A percentile compares a stretch with the other conserved stretches of the same genome.
These are phyloP conservation scores for Botryosphaeria dothidea DNA, from an alignment of 2,329 filamentous ascomycete genomes.

Conservation along the genomic window DNA sequence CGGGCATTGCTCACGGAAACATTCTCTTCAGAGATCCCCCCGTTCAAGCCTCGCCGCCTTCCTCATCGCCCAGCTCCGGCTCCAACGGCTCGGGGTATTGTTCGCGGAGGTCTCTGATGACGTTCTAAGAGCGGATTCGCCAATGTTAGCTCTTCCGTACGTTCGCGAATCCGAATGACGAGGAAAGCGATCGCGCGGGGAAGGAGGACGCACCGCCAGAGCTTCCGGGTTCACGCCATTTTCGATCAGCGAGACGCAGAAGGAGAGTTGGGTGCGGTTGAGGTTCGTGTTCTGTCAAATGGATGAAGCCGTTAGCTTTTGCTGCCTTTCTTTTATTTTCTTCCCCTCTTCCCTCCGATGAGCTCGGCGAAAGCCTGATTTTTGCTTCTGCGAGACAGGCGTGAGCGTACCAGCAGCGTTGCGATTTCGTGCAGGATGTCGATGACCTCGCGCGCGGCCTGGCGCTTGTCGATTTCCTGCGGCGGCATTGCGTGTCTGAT, in stretches of 20 bases:
- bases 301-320: neutral
- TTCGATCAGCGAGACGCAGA: constrained; percentile 96
- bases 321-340: too few relatives aligned
- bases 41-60: constrained; percentile 8
- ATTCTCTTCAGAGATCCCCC: neutral
- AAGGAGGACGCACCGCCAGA: constrained; percentile 68
- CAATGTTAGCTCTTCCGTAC: neutral
- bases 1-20: too few relatives aligned
- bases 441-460: constrained; percentile 77
- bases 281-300: constrained; percentile 82
- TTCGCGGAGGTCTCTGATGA: constrained; percentile 47
- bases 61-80: neutral
- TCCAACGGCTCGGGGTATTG: constrained; percentile 35
- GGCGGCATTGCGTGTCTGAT: constrained; percentile 27
- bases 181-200: neutral
- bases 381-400: too few relatives aligned
- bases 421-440: constrained; percentile 84
- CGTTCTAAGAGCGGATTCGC: constrained; percentile 36
- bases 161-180: neutral
- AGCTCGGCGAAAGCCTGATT: too few relatives aligned
- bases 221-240: constrained; percentile 97
- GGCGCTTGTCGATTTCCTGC: constrained; percentile 62
- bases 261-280: constrained; percentile 84
- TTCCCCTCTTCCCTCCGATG: too few relatives aligned
- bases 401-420: constrained; percentile 82